A percentile compares a stretch with the other conserved stretches of the same genome.
These are phyloP conservation scores for Rhizopus stolonifer DNA, from an alignment of 371 early-diverging fungal genomes.

Conservation along the genomic window DNA sequence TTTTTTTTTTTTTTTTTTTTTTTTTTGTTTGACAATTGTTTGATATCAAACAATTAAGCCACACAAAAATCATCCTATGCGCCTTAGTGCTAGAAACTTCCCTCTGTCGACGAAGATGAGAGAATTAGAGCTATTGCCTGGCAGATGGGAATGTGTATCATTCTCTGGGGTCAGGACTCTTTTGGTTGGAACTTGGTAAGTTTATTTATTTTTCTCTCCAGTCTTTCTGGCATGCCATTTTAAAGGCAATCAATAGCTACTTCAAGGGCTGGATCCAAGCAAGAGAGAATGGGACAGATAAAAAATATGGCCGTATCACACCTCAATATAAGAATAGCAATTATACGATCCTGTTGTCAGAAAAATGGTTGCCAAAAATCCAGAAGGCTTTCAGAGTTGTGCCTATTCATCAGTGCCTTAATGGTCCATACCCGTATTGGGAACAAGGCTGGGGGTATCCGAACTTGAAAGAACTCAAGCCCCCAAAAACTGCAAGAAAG, in stretches of 20 bases:
- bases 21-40: no score
- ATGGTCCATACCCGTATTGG: constrained; percentile 51
- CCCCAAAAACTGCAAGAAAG: neutral
- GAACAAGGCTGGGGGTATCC: constrained; percentile 44
- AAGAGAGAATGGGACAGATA: constrained; percentile 22
- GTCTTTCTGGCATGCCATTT: constrained; percentile 19
- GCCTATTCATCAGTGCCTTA: constrained; percentile 55
- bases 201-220: neutral
- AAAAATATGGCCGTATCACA: constrained; percentile 42
- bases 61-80: no score
- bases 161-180: no score
- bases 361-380: constrained; percentile 46
- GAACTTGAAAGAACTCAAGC: constrained; percentile 16
- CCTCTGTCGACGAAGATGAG: no score
- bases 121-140: neutral
- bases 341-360: constrained; percentile 37
- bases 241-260: constrained; percentile 31
- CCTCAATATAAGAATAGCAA: constrained; percentile 50
- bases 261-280: constrained; percentile 42
- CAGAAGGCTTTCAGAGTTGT: constrained; percentile 39
- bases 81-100: no score
- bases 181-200: no score
- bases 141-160: no score
- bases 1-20: no score
- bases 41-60: no score